Base-by-base conservation (phyloP, 345 rosid species). In the Salix koriyanagi region DNA sequence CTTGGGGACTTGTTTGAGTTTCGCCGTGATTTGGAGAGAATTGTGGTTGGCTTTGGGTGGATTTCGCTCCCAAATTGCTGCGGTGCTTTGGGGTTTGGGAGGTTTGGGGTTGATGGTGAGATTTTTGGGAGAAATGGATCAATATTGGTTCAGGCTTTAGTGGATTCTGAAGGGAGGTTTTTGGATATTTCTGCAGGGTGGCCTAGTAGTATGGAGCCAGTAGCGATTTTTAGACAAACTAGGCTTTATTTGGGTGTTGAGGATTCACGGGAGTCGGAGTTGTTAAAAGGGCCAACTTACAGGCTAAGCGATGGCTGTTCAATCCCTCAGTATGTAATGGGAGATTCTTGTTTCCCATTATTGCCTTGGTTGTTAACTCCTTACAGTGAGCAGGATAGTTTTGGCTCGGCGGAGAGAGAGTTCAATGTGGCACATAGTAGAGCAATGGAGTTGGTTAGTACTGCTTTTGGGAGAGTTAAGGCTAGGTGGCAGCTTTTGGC, bases 131-230 rank as follows among this genome's bases (percentile, higher is more conserved):
- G 37, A 58, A 84, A 84, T 42, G 86, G 88, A 44, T 89, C 85
- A 3, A 21, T 91, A 65, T 71, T 94, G 42, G 94, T 91, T 79
- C 98, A 94, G 77, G 98, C 94, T 32, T 76, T 94, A 83, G 90
- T 91, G 64, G 95, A 91, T 77, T 85, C 91, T 37, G 84, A 80
- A 34, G 92, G 94, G 13, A 88, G 88, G 52, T 90, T 94, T 82
- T 56, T 80, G 25, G 92, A 94, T 83, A 87, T 94, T 81, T 94
- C 98, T 2, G 91, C 94, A 30, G 97, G 97, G 7, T 91, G 98
- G 98, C 95, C 91, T 8, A 67, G 83, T 39, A 79, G 84, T 0
- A 84, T 91, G 84, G 86, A 81, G 56, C 86, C 89, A 0, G 83
- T 83, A 54, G 77, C 89, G 0, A 88, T 91, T 78, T 73, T 91